Evolutionary conservation across 495 filamentous ascomycete species (phyloP).

Genomic region (Lasiosphaeris hirsuta): DNA sequence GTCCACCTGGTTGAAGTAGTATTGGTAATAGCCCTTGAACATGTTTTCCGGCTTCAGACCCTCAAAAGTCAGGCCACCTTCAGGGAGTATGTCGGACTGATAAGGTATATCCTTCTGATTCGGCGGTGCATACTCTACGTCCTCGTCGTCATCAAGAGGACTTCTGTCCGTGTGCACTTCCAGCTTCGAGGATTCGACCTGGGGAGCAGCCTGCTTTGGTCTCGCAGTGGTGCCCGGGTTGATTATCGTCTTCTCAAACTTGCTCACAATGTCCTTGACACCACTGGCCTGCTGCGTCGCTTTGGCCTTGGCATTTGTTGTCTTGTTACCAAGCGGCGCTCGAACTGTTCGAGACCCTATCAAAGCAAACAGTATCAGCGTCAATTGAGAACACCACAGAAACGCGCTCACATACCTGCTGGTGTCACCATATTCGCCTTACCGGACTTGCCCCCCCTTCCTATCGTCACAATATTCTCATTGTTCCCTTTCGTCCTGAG

Average conservation of each 20-base stretch:
- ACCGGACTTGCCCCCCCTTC: conserved; percentile 51
- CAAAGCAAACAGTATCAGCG: conserved; percentile 9
- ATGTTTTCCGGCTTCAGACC: conserved; percentile 57
- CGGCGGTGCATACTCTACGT: conserved; percentile 52
- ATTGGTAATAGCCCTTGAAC: conserved; percentile 63
- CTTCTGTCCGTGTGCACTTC: conserved; percentile 39
- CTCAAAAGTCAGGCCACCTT: conserved; percentile 49
- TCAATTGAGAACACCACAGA: not conserved
- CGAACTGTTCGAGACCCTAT: conserved; percentile 62
- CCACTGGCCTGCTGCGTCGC: conserved; percentile 54
- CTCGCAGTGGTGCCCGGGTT: conserved; percentile 34
- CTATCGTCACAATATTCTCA: conserved; percentile 58
- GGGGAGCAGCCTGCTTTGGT: conserved; percentile 40
- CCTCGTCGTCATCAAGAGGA: conserved; percentile 52
- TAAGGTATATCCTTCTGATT: conserved; percentile 62
- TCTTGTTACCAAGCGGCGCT: conserved; percentile 87
- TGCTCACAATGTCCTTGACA: conserved; percentile 38
- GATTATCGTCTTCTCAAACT: conserved; percentile 41
- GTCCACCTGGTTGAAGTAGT: conserved; percentile 62
- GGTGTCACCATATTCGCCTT: conserved; percentile 69
- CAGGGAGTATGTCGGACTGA: conserved; percentile 69
- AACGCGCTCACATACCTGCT: conserved; percentile 22
- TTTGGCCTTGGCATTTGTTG: conserved; percentile 87
- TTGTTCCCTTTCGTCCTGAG: conserved; percentile 56
- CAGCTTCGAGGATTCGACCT: conserved; percentile 43